These are phyloP conservation scores for Pseudonectria foliicola DNA, from an alignment of 2,329 filamentous ascomycete species.

Conservation along the genomic window DNA sequence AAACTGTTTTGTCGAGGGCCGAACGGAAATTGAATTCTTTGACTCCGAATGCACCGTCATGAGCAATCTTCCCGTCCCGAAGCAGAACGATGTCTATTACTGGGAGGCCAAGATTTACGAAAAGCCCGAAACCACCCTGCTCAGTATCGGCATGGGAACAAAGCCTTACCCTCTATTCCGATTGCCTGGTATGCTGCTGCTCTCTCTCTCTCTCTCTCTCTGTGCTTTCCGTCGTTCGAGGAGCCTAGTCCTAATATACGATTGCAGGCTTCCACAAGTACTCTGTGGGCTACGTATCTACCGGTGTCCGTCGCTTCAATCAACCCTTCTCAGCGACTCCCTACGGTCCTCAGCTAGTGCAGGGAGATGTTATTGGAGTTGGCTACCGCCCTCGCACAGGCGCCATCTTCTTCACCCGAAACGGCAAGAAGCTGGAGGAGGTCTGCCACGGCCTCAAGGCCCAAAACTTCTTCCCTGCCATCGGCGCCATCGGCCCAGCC, in stretches of 20 bases:
- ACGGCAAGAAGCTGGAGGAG: slow-evolving; percentile 95
- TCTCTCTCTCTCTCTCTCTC: slow-evolving; percentile 3
- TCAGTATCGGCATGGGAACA: slow-evolving; percentile 90
- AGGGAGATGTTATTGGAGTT: slow-evolving; percentile 93
- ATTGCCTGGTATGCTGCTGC: slow-evolving; percentile 64
- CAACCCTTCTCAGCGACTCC: slow-evolving; percentile 76
- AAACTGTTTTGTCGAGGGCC: slow-evolving; percentile 94
- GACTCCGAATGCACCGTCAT: slow-evolving; percentile 97
- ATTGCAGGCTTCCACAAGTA: slow-evolving; percentile 73
- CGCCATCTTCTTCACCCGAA: slow-evolving; percentile 95
- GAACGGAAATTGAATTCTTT: slow-evolving; percentile 98
- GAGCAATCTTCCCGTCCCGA: slow-evolving; percentile 92
- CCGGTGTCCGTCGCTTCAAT: slow-evolving; percentile 80
- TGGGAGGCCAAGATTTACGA: slow-evolving; percentile 99
- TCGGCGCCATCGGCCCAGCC: slow-evolving; percentile 92
- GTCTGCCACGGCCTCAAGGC: slow-evolving; percentile 87
- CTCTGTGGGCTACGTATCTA: slow-evolving; percentile 86
- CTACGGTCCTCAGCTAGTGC: slow-evolving; percentile 79
- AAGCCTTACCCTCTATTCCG: slow-evolving; percentile 96
- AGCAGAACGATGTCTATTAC: slow-evolving; percentile 99
- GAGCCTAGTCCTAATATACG: slow-evolving; percentile 17
- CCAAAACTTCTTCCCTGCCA: slow-evolving; percentile 94
- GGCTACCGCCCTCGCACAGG: slow-evolving; percentile 92
- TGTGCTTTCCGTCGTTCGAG: no score
- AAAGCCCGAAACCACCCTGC: slow-evolving; percentile 79